Conservation (phyloP, 768 basidiomycete genomes). For the Mycena galopus region DNA sequence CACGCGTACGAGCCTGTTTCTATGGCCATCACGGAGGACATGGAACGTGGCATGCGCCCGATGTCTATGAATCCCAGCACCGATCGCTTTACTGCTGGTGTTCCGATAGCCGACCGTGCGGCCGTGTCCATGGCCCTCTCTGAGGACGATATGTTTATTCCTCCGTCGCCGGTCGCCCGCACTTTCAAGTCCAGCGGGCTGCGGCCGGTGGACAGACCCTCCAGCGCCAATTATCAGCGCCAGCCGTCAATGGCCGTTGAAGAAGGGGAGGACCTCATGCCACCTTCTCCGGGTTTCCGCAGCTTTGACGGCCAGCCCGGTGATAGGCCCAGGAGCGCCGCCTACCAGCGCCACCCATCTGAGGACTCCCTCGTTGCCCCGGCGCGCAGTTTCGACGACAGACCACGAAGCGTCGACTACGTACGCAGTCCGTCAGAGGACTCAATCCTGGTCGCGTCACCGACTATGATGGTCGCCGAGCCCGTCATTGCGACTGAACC, state of each 20-base stretch:
- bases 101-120: constrained; percentile 35
- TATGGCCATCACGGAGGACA: constrained; percentile 69
- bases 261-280: constrained; percentile 58
- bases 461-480: constrained; percentile 10
- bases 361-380: constrained; percentile 35
- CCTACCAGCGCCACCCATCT: constrained; percentile 31
- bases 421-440: constrained; percentile 32
- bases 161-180: constrained; percentile 30
- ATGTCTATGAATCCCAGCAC: constrained; percentile 35
- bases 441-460: constrained; percentile 18
- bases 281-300: constrained; percentile 72
- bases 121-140: constrained; percentile 35
- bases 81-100: constrained; percentile 33
- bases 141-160: constrained; percentile 34
- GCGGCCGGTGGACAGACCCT: constrained; percentile 28
- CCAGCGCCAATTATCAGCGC: constrained; percentile 33
- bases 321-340: constrained; percentile 30
- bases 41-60: constrained; percentile 31
- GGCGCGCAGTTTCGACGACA: constrained; percentile 30
- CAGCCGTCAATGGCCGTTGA: constrained; percentile 48
- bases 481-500: constrained; percentile 11
- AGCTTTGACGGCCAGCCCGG: constrained; percentile 49
- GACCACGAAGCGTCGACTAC: constrained; percentile 31
- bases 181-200: constrained; percentile 36
- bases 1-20: constrained; percentile 84